Evolutionary conservation across 129 eudicot species (phyloP).

Genomic region (Pseudognaphalium luteoalbum): DNA sequence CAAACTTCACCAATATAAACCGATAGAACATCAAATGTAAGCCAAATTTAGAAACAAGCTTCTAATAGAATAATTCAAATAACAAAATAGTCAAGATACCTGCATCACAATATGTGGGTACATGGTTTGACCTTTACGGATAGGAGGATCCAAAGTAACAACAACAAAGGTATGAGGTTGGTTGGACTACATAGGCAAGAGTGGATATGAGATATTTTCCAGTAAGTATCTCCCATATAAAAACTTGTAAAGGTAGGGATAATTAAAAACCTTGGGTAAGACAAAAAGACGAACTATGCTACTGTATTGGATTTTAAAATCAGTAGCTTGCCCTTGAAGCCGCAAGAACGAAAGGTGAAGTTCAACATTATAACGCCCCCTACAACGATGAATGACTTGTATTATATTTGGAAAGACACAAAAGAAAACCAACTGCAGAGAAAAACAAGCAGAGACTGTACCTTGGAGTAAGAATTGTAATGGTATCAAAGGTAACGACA

Average conservation of each 20-base stretch:
- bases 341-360: slow-evolving; percentile 91
- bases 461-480: slow-evolving; percentile 97
- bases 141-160: slow-evolving; percentile 93
- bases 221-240: neutral
- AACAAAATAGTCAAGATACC: slow-evolving; percentile 40
- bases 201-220: neutral
- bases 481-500: slow-evolving; percentile 92
- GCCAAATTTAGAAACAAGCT: neutral
- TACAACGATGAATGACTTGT: slow-evolving; percentile 24
- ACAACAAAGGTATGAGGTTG: slow-evolving; percentile 95
- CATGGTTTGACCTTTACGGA: slow-evolving; percentile 93
- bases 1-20: slow-evolving; percentile 57
- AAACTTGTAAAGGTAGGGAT: neutral
- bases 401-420: neutral
- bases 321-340: slow-evolving; percentile 97
- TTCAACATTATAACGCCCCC: slow-evolving; percentile 92
- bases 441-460: slow-evolving; percentile 24
- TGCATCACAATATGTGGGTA: slow-evolving; percentile 98
- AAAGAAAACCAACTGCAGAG: neutral
- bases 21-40: neutral
- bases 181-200: slow-evolving; percentile 64
- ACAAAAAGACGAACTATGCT: slow-evolving; percentile 91
- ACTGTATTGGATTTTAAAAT: slow-evolving; percentile 96
- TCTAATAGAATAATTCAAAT: neutral
- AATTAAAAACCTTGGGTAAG: slow-evolving; percentile 70